These are phyloP conservation scores for Vitis riparia DNA, from an alignment of 164 flowering plant species.

Conservation along the genomic window DNA sequence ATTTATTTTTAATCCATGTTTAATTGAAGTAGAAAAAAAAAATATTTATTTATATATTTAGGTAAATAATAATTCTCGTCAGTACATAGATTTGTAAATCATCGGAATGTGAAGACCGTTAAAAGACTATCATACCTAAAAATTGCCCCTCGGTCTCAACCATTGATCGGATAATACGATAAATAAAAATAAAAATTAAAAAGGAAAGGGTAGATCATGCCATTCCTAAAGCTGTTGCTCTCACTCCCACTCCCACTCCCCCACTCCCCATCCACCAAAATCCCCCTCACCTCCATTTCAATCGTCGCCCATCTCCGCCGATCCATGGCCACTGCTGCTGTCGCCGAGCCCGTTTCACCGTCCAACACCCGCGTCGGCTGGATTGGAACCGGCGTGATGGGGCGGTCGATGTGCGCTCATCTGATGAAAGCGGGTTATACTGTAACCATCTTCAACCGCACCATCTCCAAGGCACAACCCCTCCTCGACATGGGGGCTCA, in stretches of 20 bases:
- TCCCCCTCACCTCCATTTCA: background rate
- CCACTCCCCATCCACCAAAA: constrained; percentile 1
- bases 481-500: constrained; percentile 73
- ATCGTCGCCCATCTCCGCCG: constrained; percentile 24
- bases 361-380: constrained; percentile 78
- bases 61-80: too few relatives aligned
- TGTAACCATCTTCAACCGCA: constrained; percentile 92
- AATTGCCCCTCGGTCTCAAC: too few relatives aligned
- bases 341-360: constrained; percentile 43
- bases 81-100: too few relatives aligned
- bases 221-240: background rate
- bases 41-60: too few relatives aligned
- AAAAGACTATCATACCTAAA: background rate
- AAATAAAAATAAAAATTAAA: too few relatives aligned
- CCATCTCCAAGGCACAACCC: constrained; percentile 81
- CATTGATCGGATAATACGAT: too few relatives aligned
- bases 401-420: constrained; percentile 84
- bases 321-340: constrained; percentile 50
- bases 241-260: constrained; percentile 4
- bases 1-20: too few relatives aligned
- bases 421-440: constrained; percentile 81
- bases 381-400: constrained; percentile 99
- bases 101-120: background rate
- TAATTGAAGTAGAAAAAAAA: too few relatives aligned
- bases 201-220: background rate